phyloP scores from a whole-genome alignment of 257 asterid genomes.

The Scutellaria barbata region DNA sequence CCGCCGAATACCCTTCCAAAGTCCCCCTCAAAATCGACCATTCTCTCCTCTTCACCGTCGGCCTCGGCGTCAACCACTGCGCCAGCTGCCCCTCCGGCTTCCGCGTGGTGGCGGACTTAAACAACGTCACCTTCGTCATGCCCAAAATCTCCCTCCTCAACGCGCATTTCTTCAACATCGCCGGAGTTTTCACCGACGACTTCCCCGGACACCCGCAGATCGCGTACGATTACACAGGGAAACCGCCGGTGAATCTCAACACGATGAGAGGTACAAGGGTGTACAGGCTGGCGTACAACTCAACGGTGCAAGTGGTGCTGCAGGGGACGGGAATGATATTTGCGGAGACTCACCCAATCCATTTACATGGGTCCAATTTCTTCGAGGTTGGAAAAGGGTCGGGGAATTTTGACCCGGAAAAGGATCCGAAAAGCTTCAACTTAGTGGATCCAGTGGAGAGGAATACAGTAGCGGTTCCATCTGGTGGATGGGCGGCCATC shows the following conservation, averaged over 20 bases:
- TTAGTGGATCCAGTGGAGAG: constrained; percentile 72
- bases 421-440: constrained; percentile 50
- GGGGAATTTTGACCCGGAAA: constrained; percentile 49
- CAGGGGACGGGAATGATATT: constrained; percentile 64
- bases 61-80: constrained; percentile 58
- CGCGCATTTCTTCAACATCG: constrained; percentile 58
- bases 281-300: constrained; percentile 52
- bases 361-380: constrained; percentile 65
- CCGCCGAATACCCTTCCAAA: constrained; percentile 42
- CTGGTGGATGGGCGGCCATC: constrained; percentile 69
- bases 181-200: constrained; percentile 62
- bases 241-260: constrained; percentile 47
- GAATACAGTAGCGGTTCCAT: constrained; percentile 60
- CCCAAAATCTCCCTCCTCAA: constrained; percentile 52
- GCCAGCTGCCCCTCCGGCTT: constrained; percentile 39
- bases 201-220: constrained; percentile 54
- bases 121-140: constrained; percentile 60
- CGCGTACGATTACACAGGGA: constrained; percentile 53
- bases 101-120: constrained; percentile 54
- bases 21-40: constrained; percentile 54
- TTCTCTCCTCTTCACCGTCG: constrained; percentile 54
- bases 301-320: constrained; percentile 57
- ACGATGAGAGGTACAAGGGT: constrained; percentile 58
- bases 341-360: constrained; percentile 63
- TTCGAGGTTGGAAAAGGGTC: constrained; percentile 54